Percentiles rank a stretch among this genome's conserved stretches.
These are phyloP conservation scores for Iodosphaeria phyllophila DNA, from an alignment of 2,329 filamentous ascomycete species.

Conservation along the genomic window DNA sequence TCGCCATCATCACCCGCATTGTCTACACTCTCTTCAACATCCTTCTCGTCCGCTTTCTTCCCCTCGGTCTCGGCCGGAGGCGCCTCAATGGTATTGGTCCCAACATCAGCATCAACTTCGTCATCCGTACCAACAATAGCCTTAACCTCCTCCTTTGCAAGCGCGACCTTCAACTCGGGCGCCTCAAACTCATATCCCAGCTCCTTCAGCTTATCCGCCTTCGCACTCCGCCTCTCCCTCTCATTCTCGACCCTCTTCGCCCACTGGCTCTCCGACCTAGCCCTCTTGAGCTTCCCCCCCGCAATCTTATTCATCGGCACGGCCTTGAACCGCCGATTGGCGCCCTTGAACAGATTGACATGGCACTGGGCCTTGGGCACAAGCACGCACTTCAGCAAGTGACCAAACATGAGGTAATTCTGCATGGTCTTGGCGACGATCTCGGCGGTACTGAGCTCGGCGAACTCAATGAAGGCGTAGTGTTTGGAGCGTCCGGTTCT, in stretches of 20 bases:
- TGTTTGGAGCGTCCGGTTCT: conserved; percentile 84
- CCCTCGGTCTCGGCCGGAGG: conserved; percentile 14
- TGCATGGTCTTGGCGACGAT: conserved; percentile 94
- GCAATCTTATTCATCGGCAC: conserved; percentile 79
- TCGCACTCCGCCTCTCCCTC: conserved; percentile 46
- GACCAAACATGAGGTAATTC: conserved; percentile 60
- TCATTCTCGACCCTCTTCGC: conserved; percentile 55
- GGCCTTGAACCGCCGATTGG: conserved; percentile 75
- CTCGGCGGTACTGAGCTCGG: conserved; percentile 56
- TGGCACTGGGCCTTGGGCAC: conserved; percentile 64
- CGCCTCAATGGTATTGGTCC: conserved; percentile 19
- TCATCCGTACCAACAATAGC: conserved; percentile 16
- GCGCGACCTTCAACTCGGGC: conserved; percentile 45
- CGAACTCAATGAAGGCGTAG: conserved; percentile 88
- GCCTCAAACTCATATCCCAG: conserved; percentile 71
- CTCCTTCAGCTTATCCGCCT: conserved; percentile 57
- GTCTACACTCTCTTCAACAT: conserved; percentile 4
- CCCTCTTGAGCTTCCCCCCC: conserved; percentile 54
- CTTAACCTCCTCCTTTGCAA: conserved; percentile 16
- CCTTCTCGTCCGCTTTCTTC: conserved; percentile 10
- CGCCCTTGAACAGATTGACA: conserved; percentile 70
- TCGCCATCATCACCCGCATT: conserved; percentile 4
- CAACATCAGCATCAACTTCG: conserved; percentile 16
- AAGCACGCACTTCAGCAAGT: conserved; percentile 75
- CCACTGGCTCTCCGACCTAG: conserved; percentile 62